Evolutionary conservation across 257 asterid genomes (phyloP), one percentile per base, ranked within the genome.

Genomic region (Solanum medicagineum): DNA sequence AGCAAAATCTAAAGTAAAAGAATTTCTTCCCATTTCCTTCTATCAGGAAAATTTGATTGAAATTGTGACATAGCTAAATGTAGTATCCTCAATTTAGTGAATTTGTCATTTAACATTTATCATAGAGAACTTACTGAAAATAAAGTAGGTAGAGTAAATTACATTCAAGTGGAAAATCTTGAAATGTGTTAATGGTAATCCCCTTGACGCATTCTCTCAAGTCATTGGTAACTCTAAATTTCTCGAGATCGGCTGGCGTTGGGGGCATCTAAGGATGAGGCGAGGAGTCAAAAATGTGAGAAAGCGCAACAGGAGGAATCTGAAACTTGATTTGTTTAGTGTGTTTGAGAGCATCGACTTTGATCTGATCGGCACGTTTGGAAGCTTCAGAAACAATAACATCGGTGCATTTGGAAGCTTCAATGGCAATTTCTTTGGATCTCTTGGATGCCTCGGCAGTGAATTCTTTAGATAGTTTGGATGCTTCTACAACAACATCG

Each of bases 161-260:
- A 90, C 98, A 97, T 94, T 92, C 91, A 63, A 93, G 90, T 60
- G 98, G 98, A 88, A 95, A 95, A 92, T 94, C 97, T 91, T 88
- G 90, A 86, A 96, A 96, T 12, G 98, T 94, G 82, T 88, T 89
- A 81, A 81, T 83, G 16, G 98, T 93, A 77, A 96, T 90, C 86
- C 88, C 98, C 82, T 92, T 92, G 42, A 95, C 94, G 79, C 94
- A 94, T 88, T 93, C 95, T 86, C 98, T 85, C 91, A 96, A 84
- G 60, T 96, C 96, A 84, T 93, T 97, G 40, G 98, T 93, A 11
- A 96, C 94, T 60, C 99, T 98, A 86, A 82, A 94, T 90, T 81
- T 91, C 75, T 89, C 95, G 83, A 93, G 94, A 93, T 93, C 97
- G 87, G 85, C 83, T 9, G 57, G 87, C 70, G 81, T 84, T 73